Conservation (phyloP, 495 filamentous ascomycete genomes). For the Tuber microsphaerosporum region DNA sequence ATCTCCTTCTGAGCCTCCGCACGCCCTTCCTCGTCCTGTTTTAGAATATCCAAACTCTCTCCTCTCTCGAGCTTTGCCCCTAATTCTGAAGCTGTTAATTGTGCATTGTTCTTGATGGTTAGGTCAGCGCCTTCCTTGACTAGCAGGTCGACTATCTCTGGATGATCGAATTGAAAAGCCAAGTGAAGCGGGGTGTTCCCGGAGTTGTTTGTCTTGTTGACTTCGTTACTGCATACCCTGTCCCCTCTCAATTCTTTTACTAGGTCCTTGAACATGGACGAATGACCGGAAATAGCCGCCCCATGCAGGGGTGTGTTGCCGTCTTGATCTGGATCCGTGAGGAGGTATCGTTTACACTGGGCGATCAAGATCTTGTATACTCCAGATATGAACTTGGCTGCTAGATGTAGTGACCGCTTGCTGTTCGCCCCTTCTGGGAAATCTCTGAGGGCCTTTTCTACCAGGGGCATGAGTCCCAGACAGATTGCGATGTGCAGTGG, state of each 20-base stretch:
- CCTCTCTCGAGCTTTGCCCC: conserved; percentile 65
- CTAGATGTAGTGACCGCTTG: too few relatives aligned
- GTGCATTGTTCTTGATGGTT: not conserved
- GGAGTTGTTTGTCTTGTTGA: not conserved
- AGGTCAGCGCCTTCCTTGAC: not conserved
- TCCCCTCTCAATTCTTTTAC: not conserved
- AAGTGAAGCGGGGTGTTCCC: not conserved
- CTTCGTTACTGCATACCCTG: not conserved
- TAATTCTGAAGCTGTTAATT: conserved; percentile 49
- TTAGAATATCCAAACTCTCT: conserved; percentile 49
- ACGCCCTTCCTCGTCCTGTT: not conserved
- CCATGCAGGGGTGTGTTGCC: too few relatives aligned
- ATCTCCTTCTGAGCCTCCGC: conserved; percentile 65
- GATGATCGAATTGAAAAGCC: not conserved
- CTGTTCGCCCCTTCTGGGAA: not conserved
- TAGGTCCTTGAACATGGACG: too few relatives aligned
- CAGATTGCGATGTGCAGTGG: not conserved
- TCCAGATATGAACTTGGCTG: too few relatives aligned
- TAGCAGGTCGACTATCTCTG: not conserved
- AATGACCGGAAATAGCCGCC: too few relatives aligned
- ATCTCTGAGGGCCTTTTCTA: not conserved
- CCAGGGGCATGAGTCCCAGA: not conserved
- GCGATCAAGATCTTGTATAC: too few relatives aligned
- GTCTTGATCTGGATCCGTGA: too few relatives aligned
- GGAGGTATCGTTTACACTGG: too few relatives aligned